These are phyloP conservation scores for Fallopia convolvulus DNA, from an alignment of 148 eudicot species.

Conservation along the genomic window DNA sequence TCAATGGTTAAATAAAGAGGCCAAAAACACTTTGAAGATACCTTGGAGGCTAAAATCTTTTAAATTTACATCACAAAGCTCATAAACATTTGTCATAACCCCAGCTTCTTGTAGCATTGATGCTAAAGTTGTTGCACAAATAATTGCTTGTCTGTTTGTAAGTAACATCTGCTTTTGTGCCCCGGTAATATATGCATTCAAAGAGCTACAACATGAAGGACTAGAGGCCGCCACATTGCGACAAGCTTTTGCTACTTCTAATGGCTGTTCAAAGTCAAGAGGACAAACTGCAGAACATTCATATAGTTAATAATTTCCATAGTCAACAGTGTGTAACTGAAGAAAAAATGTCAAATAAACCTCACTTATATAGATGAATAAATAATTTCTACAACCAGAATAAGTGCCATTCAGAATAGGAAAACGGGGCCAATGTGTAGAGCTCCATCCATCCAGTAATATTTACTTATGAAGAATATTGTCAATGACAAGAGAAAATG, in stretches of 20 bases:
- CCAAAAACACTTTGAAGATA: slow-evolving; percentile 13
- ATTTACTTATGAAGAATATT: neutral
- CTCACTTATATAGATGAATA: neutral
- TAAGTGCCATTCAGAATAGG: neutral
- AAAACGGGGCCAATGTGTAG: neutral
- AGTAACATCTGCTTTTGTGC: slow-evolving; percentile 80
- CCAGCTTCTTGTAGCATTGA: slow-evolving; percentile 75
- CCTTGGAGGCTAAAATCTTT: slow-evolving; percentile 96
- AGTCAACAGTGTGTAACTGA: neutral
- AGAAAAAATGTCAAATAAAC: neutral
- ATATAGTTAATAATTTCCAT: neutral
- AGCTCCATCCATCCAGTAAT: neutral
- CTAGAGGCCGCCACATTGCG: slow-evolving; percentile 77
- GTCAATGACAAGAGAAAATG: neutral
- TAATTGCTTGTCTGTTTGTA: slow-evolving; percentile 85
- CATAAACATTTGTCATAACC: slow-evolving; percentile 76
- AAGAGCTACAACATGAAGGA: slow-evolving; percentile 55
- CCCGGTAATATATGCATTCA: slow-evolving; percentile 44
- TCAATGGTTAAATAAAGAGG: neutral
- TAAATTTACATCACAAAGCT: slow-evolving; percentile 90
- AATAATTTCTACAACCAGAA: neutral
- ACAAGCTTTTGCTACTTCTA: slow-evolving; percentile 71
- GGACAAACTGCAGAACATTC: slow-evolving; percentile 63
- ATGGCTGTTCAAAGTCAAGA: slow-evolving; percentile 57
- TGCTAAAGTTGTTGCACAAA: slow-evolving; percentile 78